Conservation (phyloP, 1,139 yeast species). For the Maudiozyma humilis region DNA sequence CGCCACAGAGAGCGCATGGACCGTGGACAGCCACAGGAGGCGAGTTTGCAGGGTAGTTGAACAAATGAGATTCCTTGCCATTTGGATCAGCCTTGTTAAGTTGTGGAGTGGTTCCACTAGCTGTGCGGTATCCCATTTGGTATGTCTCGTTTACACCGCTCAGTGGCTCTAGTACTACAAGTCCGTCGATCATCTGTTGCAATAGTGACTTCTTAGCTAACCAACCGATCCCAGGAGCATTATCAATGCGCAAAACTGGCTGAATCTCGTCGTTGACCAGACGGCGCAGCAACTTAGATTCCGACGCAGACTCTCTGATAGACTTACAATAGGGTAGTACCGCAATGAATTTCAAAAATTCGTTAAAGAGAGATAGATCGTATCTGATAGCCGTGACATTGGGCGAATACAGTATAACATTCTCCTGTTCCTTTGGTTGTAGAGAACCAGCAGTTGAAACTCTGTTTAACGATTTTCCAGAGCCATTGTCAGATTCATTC, state of each 20-base stretch:
- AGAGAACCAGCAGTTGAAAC: slow-evolving; percentile 12
- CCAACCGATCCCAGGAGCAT: slow-evolving; percentile 56
- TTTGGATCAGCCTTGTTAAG: slow-evolving; percentile 4
- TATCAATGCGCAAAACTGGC: slow-evolving; percentile 52
- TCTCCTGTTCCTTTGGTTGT: background rate
- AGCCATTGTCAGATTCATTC: slow-evolving; percentile 15
- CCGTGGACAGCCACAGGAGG: slow-evolving; percentile 69
- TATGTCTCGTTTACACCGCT: slow-evolving; percentile 66
- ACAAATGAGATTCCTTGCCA: slow-evolving; percentile 29
- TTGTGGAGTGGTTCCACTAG: slow-evolving; percentile 6
- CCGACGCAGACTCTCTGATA: slow-evolving; percentile 34
- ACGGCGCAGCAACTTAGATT: slow-evolving; percentile 55
- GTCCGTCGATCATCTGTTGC: slow-evolving; percentile 66
- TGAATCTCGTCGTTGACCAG: slow-evolving; percentile 74
- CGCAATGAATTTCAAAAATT: slow-evolving; percentile 33
- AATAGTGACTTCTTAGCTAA: slow-evolving; percentile 52
- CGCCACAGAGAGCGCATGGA: slow-evolving; percentile 80
- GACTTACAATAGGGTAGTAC: slow-evolving; percentile 29
- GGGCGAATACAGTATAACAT: slow-evolving; percentile 41
- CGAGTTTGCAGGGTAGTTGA: slow-evolving; percentile 37
- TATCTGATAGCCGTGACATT: slow-evolving; percentile 48
- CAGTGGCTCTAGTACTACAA: slow-evolving; percentile 78
- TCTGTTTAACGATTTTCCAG: slow-evolving; percentile 17
- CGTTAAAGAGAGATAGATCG: slow-evolving; percentile 39
- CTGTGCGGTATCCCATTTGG: slow-evolving; percentile 11